Percentiles rank a stretch among this genome's conserved stretches.
phyloP scores from a whole-genome alignment of 2,329 filamentous ascomycete species.

The Simplicillium sp. region DNA sequence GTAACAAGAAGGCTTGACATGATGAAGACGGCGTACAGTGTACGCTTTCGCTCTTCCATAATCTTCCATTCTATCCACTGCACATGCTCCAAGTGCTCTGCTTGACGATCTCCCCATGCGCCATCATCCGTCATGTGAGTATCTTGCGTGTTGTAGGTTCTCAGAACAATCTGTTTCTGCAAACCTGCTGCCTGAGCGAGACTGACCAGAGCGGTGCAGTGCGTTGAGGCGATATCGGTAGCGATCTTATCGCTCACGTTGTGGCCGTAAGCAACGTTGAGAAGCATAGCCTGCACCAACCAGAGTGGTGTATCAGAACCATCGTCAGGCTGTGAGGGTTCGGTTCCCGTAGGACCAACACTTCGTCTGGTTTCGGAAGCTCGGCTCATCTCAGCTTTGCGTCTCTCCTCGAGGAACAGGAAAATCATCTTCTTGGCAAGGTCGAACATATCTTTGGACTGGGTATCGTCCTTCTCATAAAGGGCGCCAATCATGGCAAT shows the following conservation, averaged over 20 bases:
- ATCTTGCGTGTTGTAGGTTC: constrained; percentile 39
- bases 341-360: constrained; percentile 35
- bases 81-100: constrained; percentile 45
- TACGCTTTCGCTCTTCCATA: constrained; percentile 84
- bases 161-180: constrained; percentile 33
- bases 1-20: constrained; percentile 85
- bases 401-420: constrained; percentile 81
- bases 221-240: constrained; percentile 84
- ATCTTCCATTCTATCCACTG: constrained; percentile 88
- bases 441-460: constrained; percentile 81
- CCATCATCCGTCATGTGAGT: constrained; percentile 47
- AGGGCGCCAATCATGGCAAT: constrained; percentile 75
- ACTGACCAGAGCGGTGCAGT: constrained; percentile 84
- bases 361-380: constrained; percentile 50
- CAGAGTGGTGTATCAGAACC: constrained; percentile 75
- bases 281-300: constrained; percentile 92
- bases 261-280: constrained; percentile 93
- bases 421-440: constrained; percentile 94
- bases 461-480: constrained; percentile 74
- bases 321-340: constrained; percentile 42
- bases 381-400: constrained; percentile 66
- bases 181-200: constrained; percentile 84
- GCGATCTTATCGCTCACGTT: constrained; percentile 88
- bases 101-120: constrained; percentile 34
- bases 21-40: constrained; percentile 82